These are phyloP conservation scores for Megacollybia marginata DNA, from an alignment of 768 basidiomycete species.

Conservation along the genomic window DNA sequence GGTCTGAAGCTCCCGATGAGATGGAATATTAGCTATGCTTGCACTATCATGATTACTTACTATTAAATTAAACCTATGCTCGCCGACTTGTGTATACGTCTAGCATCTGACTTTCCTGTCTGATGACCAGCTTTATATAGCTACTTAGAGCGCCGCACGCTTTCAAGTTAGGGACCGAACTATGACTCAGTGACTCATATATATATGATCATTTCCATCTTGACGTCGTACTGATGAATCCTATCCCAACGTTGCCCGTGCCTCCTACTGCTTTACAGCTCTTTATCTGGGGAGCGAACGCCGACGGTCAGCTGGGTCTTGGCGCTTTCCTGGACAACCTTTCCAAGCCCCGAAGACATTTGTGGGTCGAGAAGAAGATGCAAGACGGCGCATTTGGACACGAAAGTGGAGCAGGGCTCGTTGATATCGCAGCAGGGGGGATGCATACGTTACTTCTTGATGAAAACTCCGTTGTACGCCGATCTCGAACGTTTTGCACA, in stretches of 20 bases:
- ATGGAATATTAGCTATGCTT: too few species aligned
- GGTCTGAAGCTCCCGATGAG: too few species aligned
- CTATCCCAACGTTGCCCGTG: constrained; percentile 52
- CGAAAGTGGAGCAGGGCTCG: constrained; percentile 64
- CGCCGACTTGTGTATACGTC: too few species aligned
- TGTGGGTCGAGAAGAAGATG: constrained; percentile 72
- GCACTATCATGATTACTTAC: too few species aligned
- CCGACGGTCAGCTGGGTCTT: constrained; percentile 92
- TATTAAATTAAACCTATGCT: too few species aligned
- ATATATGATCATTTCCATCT: too few species aligned
- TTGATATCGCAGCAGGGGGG: constrained; percentile 75
- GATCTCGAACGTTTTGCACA: neutral
- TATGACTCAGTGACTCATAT: too few species aligned
- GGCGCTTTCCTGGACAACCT: constrained; percentile 74
- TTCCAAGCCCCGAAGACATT: constrained; percentile 65
- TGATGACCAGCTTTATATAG: too few species aligned
- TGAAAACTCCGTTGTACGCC: constrained; percentile 79
- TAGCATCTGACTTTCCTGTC: too few species aligned
- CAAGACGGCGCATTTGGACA: constrained; percentile 58
- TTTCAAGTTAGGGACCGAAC: too few species aligned
- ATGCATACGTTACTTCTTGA: constrained; percentile 87
- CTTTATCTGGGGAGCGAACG: constrained; percentile 87
- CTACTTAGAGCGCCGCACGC: too few species aligned
- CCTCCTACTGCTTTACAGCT: constrained; percentile 61
- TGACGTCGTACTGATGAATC: constrained; percentile 23